A percentile compares a stretch with the other conserved stretches of the same genome.
These are phyloP conservation scores for Alternaria longipes DNA, from an alignment of 2,329 filamentous ascomycete genomes.

Conservation along the genomic window DNA sequence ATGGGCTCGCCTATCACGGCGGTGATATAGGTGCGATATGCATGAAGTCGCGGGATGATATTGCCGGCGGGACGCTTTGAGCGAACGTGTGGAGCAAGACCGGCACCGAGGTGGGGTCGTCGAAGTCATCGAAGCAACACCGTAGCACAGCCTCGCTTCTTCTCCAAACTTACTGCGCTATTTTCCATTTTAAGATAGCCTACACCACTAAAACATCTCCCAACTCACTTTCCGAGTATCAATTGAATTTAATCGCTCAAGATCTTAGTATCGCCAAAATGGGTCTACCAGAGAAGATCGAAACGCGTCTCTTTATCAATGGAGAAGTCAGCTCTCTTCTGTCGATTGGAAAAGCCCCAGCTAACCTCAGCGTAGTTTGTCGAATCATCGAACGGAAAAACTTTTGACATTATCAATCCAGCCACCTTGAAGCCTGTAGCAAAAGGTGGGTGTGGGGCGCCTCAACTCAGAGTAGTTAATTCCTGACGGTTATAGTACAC, in stretches of 20 bases:
- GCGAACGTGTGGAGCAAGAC: slow-evolving; percentile 14
- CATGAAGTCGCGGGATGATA: slow-evolving; percentile 30
- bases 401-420: slow-evolving; percentile 77
- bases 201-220: background rate
- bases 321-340: slow-evolving; percentile 35
- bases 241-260: background rate
- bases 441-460: slow-evolving; percentile 64
- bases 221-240: background rate
- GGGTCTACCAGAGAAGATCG: slow-evolving; percentile 42
- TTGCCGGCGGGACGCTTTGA: slow-evolving; percentile 28
- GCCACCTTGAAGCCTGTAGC: slow-evolving; percentile 85
- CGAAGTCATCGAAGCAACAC: background rate
- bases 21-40: slow-evolving; percentile 26
- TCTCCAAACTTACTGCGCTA: slow-evolving; percentile 1
- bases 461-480: background rate
- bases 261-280: slow-evolving; percentile 23
- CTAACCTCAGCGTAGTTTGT: slow-evolving; percentile 35
- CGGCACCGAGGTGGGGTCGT: slow-evolving; percentile 25
- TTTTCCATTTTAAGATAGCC: background rate
- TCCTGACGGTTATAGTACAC: slow-evolving; percentile 48
- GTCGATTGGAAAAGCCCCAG: background rate
- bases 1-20: slow-evolving; percentile 20
- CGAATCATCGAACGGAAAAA: slow-evolving; percentile 46
- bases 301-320: slow-evolving; percentile 49
- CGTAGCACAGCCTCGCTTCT: slow-evolving; percentile 5